Evolutionary conservation across 805 yeast species (phyloP), one percentile per base, ranked within the genome.

Genomic region (Pichia thaimueangensis): DNA sequence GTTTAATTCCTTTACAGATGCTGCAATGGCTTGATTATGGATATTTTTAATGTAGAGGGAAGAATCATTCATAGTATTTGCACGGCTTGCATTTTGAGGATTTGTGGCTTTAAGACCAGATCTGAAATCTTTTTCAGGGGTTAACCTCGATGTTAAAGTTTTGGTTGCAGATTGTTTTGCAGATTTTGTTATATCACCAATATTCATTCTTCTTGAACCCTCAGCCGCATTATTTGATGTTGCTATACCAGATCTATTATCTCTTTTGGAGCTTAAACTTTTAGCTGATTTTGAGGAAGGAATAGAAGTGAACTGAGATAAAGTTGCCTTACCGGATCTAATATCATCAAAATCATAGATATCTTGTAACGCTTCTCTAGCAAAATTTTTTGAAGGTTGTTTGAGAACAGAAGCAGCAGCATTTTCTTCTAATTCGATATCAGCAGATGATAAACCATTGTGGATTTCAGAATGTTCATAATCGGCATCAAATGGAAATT

Each of bases 401-500:
- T 63, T 61, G 35, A 67, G 58, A 32, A 62, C 70, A 23, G 68
- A 58, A 6, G 69, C 60, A 4, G 78, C 77, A 36, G 76, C 77
- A n/a, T 52, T 59, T 30, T 71, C 47, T 60, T 70, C 48, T 59
- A 65, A 43, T 25, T 25, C 11, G 11, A 23, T 23, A 23, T 23
- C 11, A 9, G 25, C 3, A 23, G n/a, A n/a, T n/a, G n/a, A n/a
- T n/a, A n/a, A n/a, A n/a, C n/a, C n/a, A n/a, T n/a, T n/a, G n/a
- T n/a, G n/a, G n/a, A n/a, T n/a, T n/a, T n/a, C n/a, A 8, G 27
- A 27, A 6, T 33, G 36, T 12, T 24, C 16, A 11, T 27, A 16
- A 27, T 27, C 20, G 11, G 51, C 49, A 39, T 52, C 47, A 47
- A 60, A 60, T 9, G 64, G 64, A 33, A 51, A 58, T 28, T 57